A percentile compares a stretch with the other conserved stretches of the same genome.
Conservation (phyloP, 2,329 filamentous ascomycete species). For the Colletotrichum melonis region DNA sequence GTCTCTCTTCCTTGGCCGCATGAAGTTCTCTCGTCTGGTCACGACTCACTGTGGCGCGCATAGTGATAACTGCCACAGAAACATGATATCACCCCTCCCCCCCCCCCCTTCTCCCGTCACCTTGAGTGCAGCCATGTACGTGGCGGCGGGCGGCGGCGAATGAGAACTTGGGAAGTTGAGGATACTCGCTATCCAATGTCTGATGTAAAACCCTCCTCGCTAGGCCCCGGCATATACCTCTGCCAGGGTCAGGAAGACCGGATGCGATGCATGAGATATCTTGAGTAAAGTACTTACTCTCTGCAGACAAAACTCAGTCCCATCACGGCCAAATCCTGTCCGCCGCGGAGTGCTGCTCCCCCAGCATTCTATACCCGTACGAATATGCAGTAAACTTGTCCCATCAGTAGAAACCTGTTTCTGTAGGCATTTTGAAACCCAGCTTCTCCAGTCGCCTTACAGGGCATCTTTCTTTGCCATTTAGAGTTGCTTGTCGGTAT, state of each 20-base stretch:
- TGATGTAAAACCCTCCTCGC: too few species aligned
- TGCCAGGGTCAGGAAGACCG: too few species aligned
- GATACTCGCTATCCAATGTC: background rate
- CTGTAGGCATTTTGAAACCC: background rate
- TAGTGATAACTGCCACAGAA: background rate
- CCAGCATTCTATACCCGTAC: too few species aligned
- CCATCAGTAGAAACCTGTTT: background rate
- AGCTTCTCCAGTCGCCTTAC: background rate
- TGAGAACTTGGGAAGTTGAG: too few species aligned
- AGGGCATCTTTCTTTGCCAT: background rate
- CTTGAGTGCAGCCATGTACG: background rate
- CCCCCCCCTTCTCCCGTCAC: too few species aligned
- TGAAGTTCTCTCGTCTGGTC: background rate
- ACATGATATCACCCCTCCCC: background rate
- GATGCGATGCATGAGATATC: too few species aligned
- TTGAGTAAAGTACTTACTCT: too few species aligned
- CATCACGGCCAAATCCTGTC: background rate
- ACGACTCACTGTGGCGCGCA: background rate
- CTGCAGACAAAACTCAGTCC: too few species aligned
- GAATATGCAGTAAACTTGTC: background rate
- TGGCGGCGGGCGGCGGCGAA: too few species aligned
- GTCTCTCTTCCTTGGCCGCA: background rate
- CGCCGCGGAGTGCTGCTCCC: too few species aligned
- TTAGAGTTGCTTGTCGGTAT: conserved; percentile 11
- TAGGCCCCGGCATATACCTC: too few species aligned